Evolutionary conservation across 2,329 filamentous ascomycete genomes (phyloP).

Genomic region (Curvularia spicifera): DNA sequence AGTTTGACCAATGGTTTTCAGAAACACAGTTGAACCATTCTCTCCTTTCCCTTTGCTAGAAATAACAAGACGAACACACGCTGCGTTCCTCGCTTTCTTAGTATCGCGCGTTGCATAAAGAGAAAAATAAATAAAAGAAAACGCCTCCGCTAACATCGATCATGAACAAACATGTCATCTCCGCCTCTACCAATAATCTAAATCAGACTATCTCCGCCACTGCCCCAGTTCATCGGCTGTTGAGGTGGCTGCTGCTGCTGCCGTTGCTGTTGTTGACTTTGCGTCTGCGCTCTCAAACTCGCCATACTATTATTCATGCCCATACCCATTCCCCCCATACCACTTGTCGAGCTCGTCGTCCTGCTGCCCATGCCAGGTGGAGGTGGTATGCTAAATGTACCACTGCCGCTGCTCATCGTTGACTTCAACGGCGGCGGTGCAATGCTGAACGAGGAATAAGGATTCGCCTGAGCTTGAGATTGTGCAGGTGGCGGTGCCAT

Average conservation of each 20-base stretch:
- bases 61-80: not conserved
- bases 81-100: not conserved
- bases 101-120: not conserved
- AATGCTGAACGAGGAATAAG: constrained; percentile 48
- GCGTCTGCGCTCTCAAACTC: constrained; percentile 34
- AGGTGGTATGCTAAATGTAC: constrained; percentile 38
- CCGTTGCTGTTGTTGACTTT: constrained; percentile 26
- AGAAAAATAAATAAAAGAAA: not conserved
- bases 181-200: constrained; percentile 11
- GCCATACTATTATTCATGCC: constrained; percentile 28
- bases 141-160: not conserved
- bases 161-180: not conserved
- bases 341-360: constrained; percentile 32
- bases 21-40: not conserved
- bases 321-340: constrained; percentile 37
- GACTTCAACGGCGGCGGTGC: constrained; percentile 45
- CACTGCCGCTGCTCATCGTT: constrained; percentile 7
- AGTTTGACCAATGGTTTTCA: not conserved
- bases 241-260: constrained; percentile 26
- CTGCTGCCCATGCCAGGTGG: constrained; percentile 27
- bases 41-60: not conserved
- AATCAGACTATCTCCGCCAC: constrained; percentile 40
- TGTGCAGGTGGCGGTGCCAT: constrained; percentile 57
- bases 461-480: constrained; percentile 30
- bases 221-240: constrained; percentile 31